Evolutionary conservation across 352 stramenopile species (phyloP).

Genomic region (Phytophthora syringae): DNA sequence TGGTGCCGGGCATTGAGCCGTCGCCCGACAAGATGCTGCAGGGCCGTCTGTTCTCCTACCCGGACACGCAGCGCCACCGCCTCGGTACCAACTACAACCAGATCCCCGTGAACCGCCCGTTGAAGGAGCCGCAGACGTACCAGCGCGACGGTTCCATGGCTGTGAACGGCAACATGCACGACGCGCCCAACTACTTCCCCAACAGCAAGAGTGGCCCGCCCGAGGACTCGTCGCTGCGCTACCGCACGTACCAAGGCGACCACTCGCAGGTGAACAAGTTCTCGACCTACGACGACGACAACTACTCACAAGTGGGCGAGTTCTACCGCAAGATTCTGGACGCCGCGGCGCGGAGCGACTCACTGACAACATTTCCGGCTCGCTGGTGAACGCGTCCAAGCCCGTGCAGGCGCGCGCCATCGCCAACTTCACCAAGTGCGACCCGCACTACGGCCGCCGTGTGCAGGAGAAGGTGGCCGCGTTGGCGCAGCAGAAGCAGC

Average conservation of each 20-base stretch:
- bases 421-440: constrained; percentile 88
- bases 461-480: constrained; percentile 80
- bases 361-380: constrained; percentile 88
- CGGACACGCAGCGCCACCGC: constrained; percentile 88
- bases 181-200: constrained; percentile 88
- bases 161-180: constrained; percentile 76
- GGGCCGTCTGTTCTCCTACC: constrained; percentile 90
- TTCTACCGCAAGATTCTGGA: constrained; percentile 89
- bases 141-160: constrained; percentile 87
- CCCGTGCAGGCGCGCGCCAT: constrained; percentile 85
- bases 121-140: constrained; percentile 79
- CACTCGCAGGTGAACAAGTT: constrained; percentile 59
- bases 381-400: constrained; percentile 79
- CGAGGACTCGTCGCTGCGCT: constrained; percentile 35
- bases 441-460: constrained; percentile 85
- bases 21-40: constrained; percentile 91
- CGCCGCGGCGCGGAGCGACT: constrained; percentile 73
- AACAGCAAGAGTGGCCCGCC: constrained; percentile 78
- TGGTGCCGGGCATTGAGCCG: constrained; percentile 92
- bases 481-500: constrained; percentile 35
- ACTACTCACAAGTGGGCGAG: constrained; percentile 84
- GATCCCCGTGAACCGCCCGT: constrained; percentile 89
- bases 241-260: constrained; percentile 45
- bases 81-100: constrained; percentile 91
- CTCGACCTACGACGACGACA: constrained; percentile 89